Evolutionary conservation across 257 asterid species (phyloP), one percentile per base, ranked within the genome.

Genomic region (Cruciata laevipes): DNA sequence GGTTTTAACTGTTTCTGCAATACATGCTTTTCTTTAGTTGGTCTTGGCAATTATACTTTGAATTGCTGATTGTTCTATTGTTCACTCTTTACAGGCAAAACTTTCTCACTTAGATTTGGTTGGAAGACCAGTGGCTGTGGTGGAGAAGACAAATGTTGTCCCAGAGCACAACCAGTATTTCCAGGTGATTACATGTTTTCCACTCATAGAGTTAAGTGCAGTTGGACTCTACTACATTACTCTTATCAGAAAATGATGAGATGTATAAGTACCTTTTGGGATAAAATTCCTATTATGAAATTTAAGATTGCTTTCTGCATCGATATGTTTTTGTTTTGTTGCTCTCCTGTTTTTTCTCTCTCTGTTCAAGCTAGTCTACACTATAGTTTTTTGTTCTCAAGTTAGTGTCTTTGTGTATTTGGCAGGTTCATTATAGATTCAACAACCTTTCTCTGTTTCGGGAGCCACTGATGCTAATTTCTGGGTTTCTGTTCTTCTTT

Each of bases 111-210:
- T 94, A 79, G 99, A 94, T 79, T 81, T 85, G 78, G 84, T 80
- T 69, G 99, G 99, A 71, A 86, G 99, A 75, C 99, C 97, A 60
- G 96, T 89, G 60, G 75, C 83, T 66, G 95, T 88, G 75, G 66
- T 94, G 79, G 88, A 90, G 66, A 94, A 88, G 93, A 67, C 75
- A 73, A 88, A 84, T 78, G 96, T 61, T 40, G 99, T 90, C 66
- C 93, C 95, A 24, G 99, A 94, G 88, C 97, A 88, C 80, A 77
- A 90, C 78, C 89, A 87, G 68, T 77, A 90, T 77, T 87, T 94
- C 73, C 97, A 90, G 99, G 99, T 94, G 78, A 61, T n/a, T n/a
- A 3, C 52, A 42, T 57, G n/a, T n/a, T 68, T 67, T 16, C 40
- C 52, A 32, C 42, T 24, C 37, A 8, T 18, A 21, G 61, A 55